Percentiles rank a stretch among this genome's conserved stretches.
These are phyloP conservation scores for Rugonectria rugulosa DNA, from an alignment of 2,329 filamentous ascomycete species.

Conservation along the genomic window DNA sequence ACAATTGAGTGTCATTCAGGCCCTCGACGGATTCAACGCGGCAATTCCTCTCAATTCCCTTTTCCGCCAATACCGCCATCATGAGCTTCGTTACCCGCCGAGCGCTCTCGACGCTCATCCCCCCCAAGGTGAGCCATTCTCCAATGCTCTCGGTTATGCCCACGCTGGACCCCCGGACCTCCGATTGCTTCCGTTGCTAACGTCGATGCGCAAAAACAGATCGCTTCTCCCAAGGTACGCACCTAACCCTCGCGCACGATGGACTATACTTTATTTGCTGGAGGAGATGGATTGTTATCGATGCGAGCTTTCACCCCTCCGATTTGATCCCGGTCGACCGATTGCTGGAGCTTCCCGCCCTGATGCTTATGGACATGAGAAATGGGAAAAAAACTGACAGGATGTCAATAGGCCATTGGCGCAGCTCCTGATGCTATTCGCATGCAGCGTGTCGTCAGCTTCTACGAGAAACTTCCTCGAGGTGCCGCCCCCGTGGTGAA, in stretches of 20 bases:
- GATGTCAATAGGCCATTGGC: constrained; percentile 78
- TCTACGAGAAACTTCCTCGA: constrained; percentile 98
- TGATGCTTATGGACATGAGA: constrained; percentile 9
- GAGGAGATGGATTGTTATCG: constrained; percentile 23
- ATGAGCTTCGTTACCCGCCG: constrained; percentile 95
- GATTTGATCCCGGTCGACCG: constrained; percentile 14
- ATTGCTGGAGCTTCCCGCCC: constrained; percentile 20
- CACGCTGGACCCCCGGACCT: constrained; percentile 35
- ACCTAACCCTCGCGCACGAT: constrained; percentile 9
- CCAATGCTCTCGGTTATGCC: constrained; percentile 28
- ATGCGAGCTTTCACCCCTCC: constrained; percentile 20
- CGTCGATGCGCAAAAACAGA: constrained; percentile 54
- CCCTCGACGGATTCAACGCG: constrained; percentile 43
- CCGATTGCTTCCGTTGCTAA: constrained; percentile 50
- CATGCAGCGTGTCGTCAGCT: constrained; percentile 97
- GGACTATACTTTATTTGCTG: constrained; percentile 6
- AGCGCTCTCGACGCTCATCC: constrained; percentile 97
- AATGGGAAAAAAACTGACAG: constrained; percentile 48
- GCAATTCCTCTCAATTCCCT: constrained; percentile 37
- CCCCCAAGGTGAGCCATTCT: constrained; percentile 81
- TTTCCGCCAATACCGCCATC: constrained; percentile 55
- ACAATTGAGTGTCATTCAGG: constrained; percentile 45
- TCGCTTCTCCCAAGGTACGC: constrained; percentile 83
- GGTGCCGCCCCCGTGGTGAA: constrained; percentile 86
- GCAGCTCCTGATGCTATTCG: constrained; percentile 93